Base-by-base conservation (phyloP, 345 rosid species). In the Salix koriyanagi region DNA sequence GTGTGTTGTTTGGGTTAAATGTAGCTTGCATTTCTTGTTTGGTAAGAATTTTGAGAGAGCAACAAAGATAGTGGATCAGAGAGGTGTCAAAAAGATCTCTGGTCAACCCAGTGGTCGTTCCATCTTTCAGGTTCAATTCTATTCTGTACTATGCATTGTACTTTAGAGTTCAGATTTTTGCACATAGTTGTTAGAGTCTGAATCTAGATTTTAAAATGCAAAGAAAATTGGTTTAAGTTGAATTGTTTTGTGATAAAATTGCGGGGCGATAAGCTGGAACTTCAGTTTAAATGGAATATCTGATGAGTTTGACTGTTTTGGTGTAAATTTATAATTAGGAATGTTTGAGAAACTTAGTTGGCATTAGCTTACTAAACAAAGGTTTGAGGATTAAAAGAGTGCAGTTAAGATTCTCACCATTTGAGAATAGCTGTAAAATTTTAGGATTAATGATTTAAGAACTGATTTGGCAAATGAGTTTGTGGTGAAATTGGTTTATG, bases 31-130 rank as follows among this genome's bases (percentile, higher is more conserved):
- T 86, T 84, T 93, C 84, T 81, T 93, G 89, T 95, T 89, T 83
- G 98, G 98, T 77, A 95, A 91, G 83, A 95, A 91, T 82, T 75
- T 95, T 61, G 97, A 91, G 87, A 86, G 86, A 74, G 99, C 98
- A 0, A 88, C 94, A 6, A 82, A 91, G 85, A 90, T 91, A 28
- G 86, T 91, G 25, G 97, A 93, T 81, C 96, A 91, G 64, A 81
- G 86, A 36, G 91, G 94, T 52, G 96, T 94, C 44, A 93, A 89
- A 86, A 85, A 84, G 80, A 87, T 95, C 84, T 84, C 88, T 16
- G 90, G 97, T 16, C 77, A 86, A 52, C 96, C 98, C 6, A 90
- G 96, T 36, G 93, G 91, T 7, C 90, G 97, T n/a, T 88, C 80
- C 71, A 84, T 94, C 83, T 89, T 89, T 82, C 94, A 91, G 98